A percentile compares a stretch with the other conserved stretches of the same genome.
These are phyloP conservation scores for Nannizzia gypsea DNA, from an alignment of 2,329 filamentous ascomycete genomes.

Conservation along the genomic window DNA sequence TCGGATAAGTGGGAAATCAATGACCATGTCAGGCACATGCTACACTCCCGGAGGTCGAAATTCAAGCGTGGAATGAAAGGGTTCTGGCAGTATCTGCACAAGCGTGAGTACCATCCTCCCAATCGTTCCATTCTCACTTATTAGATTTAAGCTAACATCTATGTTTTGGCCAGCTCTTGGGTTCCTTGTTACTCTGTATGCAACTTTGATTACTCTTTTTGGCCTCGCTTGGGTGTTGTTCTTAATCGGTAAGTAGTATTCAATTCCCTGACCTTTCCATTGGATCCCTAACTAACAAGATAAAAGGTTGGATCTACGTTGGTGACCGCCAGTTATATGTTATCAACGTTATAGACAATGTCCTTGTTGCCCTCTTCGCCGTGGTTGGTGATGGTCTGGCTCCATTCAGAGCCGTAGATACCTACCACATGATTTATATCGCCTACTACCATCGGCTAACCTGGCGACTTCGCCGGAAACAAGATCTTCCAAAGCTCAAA, in stretches of 20 bases:
- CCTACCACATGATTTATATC: conserved; percentile 78
- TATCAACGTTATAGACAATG: conserved; percentile 59
- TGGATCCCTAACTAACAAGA: neutral
- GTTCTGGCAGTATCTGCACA: conserved; percentile 65
- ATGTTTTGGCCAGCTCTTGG: conserved; percentile 47
- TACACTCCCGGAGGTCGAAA: conserved; percentile 67
- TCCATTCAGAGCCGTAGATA: conserved; percentile 67
- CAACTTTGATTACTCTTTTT: conserved; percentile 69
- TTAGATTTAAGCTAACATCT: neutral
- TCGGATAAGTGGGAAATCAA: conserved; percentile 67
- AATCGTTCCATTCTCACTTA: too few relatives aligned
- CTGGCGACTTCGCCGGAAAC: conserved; percentile 53
- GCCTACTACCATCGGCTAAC: conserved; percentile 58
- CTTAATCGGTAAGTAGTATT: conserved; percentile 50
- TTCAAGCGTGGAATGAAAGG: conserved; percentile 71
- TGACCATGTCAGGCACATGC: conserved; percentile 76
- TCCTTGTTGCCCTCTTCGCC: conserved; percentile 58
- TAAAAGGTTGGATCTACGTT: conserved; percentile 63
- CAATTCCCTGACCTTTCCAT: neutral
- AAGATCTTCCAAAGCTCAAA: conserved; percentile 48
- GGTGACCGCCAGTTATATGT: conserved; percentile 58
- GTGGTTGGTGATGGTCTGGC: conserved; percentile 59
- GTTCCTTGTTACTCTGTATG: conserved; percentile 74
- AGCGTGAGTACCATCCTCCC: conserved; percentile 40
- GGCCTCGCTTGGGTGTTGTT: conserved; percentile 85